phyloP scores from a whole-genome alignment of 2,329 filamentous ascomycete genomes.

The Aspergillus uvarum region DNA sequence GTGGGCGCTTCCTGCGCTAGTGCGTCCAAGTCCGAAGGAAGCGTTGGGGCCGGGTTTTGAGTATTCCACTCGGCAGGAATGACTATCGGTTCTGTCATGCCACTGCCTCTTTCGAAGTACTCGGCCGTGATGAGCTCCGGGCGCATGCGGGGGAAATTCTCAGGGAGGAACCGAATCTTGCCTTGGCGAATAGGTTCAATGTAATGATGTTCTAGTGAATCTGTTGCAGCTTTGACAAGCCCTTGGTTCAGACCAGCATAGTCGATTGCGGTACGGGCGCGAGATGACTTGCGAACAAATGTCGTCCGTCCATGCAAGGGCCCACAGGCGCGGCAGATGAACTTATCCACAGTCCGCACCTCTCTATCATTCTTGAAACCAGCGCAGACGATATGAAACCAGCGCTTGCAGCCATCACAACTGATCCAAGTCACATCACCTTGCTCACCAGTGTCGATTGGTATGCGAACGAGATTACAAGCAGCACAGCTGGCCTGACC shows the following conservation, averaged over 20 bases:
- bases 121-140: conserved; percentile 64
- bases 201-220: conserved; percentile 66
- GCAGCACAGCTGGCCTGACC: conserved; percentile 54
- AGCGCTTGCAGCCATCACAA: conserved; percentile 67
- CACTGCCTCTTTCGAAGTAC: conserved; percentile 61
- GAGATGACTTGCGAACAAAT: conserved; percentile 65
- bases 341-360: conserved; percentile 67
- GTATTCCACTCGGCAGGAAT: conserved; percentile 64
- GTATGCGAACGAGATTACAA: conserved; percentile 57
- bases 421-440: conserved; percentile 61
- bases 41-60: conserved; percentile 42
- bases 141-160: conserved; percentile 63
- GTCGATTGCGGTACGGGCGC: conserved; percentile 65
- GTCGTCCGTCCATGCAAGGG: conserved; percentile 63
- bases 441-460: conserved; percentile 53
- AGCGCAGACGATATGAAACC: conserved; percentile 68
- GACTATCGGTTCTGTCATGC: conserved; percentile 67
- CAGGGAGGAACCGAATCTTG: conserved; percentile 59
- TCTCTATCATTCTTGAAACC: conserved; percentile 65
- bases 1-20: conserved; percentile 36
- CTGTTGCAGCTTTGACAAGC: conserved; percentile 63
- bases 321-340: conserved; percentile 62
- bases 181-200: conserved; percentile 67
- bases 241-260: conserved; percentile 68
- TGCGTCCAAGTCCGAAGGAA: conserved; percentile 26